phyloP scores from a whole-genome alignment of 2,329 filamentous ascomycete species.

The Calonectria hawksworthii region DNA sequence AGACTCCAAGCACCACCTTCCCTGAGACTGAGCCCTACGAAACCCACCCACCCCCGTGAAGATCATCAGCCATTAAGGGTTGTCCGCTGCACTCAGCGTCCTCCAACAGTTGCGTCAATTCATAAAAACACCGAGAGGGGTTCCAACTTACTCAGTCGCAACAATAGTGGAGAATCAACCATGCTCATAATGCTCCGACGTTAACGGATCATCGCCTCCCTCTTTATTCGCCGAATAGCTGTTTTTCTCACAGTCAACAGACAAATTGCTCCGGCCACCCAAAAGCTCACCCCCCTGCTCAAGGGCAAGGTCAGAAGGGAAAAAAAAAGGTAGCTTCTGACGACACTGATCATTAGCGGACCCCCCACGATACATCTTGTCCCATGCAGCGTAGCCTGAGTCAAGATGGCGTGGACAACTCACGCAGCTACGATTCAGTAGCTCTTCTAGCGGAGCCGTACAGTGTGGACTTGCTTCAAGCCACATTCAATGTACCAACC shows the following conservation, averaged over 20 bases:
- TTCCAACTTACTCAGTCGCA: slow-evolving; percentile 19
- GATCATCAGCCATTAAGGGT: slow-evolving; percentile 4
- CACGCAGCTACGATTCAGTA: slow-evolving; percentile 3
- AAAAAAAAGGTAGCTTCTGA: background rate
- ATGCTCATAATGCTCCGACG: slow-evolving; percentile 14
- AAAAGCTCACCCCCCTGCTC: background rate
- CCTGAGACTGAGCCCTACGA: slow-evolving; percentile 5
- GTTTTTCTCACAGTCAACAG: background rate
- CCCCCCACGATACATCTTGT: background rate
- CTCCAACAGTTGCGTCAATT: slow-evolving; percentile 12
- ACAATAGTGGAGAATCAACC: slow-evolving; percentile 20
- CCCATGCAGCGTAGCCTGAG: background rate
- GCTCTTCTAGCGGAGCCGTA: slow-evolving; percentile 1
- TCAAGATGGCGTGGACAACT: slow-evolving; percentile 10
- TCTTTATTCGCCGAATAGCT: background rate
- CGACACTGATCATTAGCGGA: background rate
- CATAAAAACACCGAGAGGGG: slow-evolving; percentile 3
- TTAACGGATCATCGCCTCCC: background rate
- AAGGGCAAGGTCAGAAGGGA: background rate
- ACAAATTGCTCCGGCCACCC: background rate
- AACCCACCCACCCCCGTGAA: slow-evolving; percentile 9
- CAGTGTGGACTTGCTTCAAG: background rate
- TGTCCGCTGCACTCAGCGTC: background rate
- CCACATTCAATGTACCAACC: slow-evolving; percentile 22
- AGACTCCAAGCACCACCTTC: slow-evolving; percentile 13